Base-by-base conservation (phyloP, 2,329 filamentous ascomycete species). In the Colletotrichum karsti region DNA sequence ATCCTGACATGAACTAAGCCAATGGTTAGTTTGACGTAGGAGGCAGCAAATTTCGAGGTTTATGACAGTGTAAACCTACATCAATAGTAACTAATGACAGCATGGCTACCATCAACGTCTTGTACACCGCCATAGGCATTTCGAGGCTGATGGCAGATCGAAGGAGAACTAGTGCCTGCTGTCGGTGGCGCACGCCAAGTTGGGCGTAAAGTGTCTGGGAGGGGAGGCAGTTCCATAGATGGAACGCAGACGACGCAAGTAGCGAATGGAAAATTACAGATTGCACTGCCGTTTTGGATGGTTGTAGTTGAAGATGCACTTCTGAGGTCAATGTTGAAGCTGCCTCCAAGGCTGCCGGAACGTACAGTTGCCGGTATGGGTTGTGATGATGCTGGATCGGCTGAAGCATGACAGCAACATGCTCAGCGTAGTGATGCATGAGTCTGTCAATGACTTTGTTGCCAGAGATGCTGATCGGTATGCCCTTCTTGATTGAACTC, bases 81-180 rank as follows among this genome's bases (percentile, higher is more conserved):
- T 63, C 50, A 26, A 63, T 44, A 6, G 59, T 63, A 0, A 63
- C 59, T 2, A 63, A 3, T 1, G 59, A 63, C 3, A 56, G 1
- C 59, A 63, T 63, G 8, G 59, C 59, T 18, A 56, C 59, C 59
- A 63, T 63, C 7, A 63, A 28, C 20, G 22, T 53, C 37, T 46
- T 56, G 35, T 63, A 63, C 15, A 55, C 48, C 1, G 59, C 26
- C 1, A 26, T 55, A n/a, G 37, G 35, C 59, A 46, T 63, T 5
- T 54, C 59, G 0, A 39, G 5, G 1, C 50, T 55, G 6, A 63
- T 55, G 1, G 37, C 50, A 4, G 59, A 56, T 18, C 46, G 59
- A 7, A 63, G 39, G 4, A 41, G 39, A 12, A 24, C 15, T 1
- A 63, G 41, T n/a, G 59, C 59, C 12, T 44, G 24, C 20, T 56